Conservation (phyloP, 768 basidiomycete genomes). For the Agaricus blazei region DNA sequence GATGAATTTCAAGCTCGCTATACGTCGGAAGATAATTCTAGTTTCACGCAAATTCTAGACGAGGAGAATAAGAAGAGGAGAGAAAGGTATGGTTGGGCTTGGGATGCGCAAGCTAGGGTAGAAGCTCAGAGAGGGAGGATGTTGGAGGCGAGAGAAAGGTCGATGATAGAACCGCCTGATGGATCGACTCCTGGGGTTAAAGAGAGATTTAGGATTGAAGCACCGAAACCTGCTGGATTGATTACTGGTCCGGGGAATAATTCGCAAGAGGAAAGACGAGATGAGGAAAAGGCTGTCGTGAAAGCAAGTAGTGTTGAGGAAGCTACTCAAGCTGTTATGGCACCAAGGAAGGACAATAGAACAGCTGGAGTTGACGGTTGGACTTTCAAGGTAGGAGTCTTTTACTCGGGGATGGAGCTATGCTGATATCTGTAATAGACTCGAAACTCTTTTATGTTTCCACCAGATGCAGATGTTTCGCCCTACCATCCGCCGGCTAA, state of each 20-base stretch:
- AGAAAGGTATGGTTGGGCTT: constrained; percentile 89
- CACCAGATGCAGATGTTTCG: constrained; percentile 84
- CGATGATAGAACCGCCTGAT: constrained; percentile 65
- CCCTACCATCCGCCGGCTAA: constrained; percentile 51
- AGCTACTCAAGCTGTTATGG: constrained; percentile 59
- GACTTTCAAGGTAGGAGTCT: constrained; percentile 63
- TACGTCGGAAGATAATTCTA: constrained; percentile 97
- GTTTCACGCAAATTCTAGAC: constrained; percentile 89
- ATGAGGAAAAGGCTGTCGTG: constrained; percentile 18
- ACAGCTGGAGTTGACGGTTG: constrained; percentile 72
- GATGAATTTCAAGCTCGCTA: constrained; percentile 88
- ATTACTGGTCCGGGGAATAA: constrained; percentile 34
- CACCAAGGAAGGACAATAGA: constrained; percentile 69
- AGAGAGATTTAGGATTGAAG: constrained; percentile 63
- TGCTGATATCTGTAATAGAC: constrained; percentile 42
- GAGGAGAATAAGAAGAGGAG: constrained; percentile 81
- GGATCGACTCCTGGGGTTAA: constrained; percentile 48
- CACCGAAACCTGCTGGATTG: constrained; percentile 49
- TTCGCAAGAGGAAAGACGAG: constrained; percentile 20
- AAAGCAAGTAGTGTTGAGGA: constrained; percentile 20
- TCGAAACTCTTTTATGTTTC: constrained; percentile 93
- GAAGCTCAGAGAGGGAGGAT: constrained; percentile 61
- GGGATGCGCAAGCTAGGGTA: constrained; percentile 83
- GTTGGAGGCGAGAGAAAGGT: constrained; percentile 61
- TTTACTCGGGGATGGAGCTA: neutral